Evolutionary conservation across 2,329 filamentous ascomycete species (phyloP), one percentile per base, ranked within the genome.

Genomic region (Verticillium nonalfalfae): DNA sequence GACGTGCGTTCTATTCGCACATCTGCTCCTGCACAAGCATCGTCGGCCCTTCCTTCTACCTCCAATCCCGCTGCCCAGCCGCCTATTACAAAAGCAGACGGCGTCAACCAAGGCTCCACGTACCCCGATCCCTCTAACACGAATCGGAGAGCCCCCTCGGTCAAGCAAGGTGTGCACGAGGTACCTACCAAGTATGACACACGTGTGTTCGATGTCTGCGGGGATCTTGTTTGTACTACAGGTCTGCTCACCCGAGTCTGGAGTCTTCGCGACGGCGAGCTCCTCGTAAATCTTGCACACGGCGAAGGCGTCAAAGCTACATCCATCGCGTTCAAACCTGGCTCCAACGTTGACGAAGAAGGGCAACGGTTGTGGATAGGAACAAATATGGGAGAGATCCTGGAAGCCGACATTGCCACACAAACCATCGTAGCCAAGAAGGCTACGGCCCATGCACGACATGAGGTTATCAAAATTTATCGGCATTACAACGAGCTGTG

Each of bases 401-500:
- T 93, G 71, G 95, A 99, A 75, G 84, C 96, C 55, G 93, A 99
- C 72, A 85, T 98, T 60, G 78, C 81, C 2, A 88, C 87, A 0
- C 88, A 93, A 70, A 85, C 83, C 39, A 81, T 97, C 56, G 80
- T 91, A 14, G 80, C 83, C 34, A 89, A 83, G 18, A 91, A 90
- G 68, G 77, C 84, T 2, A 86, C 81, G 58, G 90, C 90, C 2
- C 95, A 98, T 69, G 86, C 87, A 7, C 86, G 91, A 52, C 83
- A 87, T 64, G 91, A 96, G 67, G 84, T 99, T 58, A 85, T 91
- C 65, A 91, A 88, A 68, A 96, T 99, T 52, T 90, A 91, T 71
- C 87, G 95, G 45, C 90, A 96, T 73, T 89, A 86, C 64, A 91
- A 92, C 66, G 91, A 97, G 69, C 85, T 99, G 72, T 99, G 95